phyloP scores from a whole-genome alignment of 352 stramenopile genomes.

The Phytopythium helicoides region DNA sequence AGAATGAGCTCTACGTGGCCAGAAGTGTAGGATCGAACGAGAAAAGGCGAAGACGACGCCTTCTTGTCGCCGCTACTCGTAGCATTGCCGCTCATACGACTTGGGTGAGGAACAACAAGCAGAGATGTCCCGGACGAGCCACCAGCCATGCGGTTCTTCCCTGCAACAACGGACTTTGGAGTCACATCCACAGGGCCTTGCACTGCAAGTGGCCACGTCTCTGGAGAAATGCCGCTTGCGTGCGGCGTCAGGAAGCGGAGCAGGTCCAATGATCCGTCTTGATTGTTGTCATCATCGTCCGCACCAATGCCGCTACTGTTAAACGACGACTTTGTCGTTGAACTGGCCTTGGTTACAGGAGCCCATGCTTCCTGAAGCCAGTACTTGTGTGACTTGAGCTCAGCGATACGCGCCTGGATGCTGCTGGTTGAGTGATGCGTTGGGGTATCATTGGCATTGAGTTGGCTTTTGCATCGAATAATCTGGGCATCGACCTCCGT shows the following conservation, averaged over 20 bases:
- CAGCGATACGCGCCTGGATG: conserved; percentile 37
- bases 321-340: conserved; percentile 11
- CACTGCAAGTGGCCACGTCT: conserved; percentile 73
- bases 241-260: conserved; percentile 52
- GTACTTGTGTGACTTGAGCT: conserved; percentile 85
- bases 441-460: background rate
- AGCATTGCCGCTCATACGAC: conserved; percentile 6
- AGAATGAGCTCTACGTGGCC: conserved; percentile 76
- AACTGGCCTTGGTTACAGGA: conserved; percentile 7
- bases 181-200: conserved; percentile 63
- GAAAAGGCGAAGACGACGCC: conserved; percentile 41
- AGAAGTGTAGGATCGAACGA: conserved; percentile 68
- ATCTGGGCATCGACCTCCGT: conserved; percentile 67
- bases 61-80: conserved; percentile 17
- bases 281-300: conserved; percentile 1
- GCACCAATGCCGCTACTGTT: conserved; percentile 5
- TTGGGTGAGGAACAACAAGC: conserved; percentile 43
- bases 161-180: conserved; percentile 54
- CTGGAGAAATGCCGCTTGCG: conserved; percentile 66
- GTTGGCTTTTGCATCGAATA: conserved; percentile 35
- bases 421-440: conserved; percentile 9
- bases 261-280: conserved; percentile 15
- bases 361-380: conserved; percentile 75
- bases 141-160: conserved; percentile 40
- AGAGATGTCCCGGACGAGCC: conserved; percentile 51